Evolutionary conservation across 2,329 filamentous ascomycete genomes (phyloP).

Genomic region (Fusarium sp.): DNA sequence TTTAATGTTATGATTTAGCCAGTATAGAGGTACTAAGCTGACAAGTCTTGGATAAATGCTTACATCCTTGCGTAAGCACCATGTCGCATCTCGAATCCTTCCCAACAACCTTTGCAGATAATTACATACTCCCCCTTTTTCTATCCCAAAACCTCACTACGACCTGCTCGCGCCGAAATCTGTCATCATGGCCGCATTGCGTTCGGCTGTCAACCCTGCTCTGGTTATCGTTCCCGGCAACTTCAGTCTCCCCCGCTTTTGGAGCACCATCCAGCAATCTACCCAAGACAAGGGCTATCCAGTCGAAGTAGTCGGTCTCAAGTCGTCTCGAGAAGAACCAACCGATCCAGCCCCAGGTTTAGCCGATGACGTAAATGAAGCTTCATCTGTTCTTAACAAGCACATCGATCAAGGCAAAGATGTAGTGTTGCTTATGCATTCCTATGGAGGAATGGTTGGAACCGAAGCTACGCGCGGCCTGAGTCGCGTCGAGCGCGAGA

Average conservation of each 20-base stretch:
- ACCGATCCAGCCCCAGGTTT: constrained; percentile 20
- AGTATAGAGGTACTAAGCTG: too few relatives aligned
- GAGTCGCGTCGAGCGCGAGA: background rate
- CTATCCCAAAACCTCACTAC: fast-evolving
- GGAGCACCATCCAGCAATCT: background rate
- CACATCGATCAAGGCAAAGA: background rate
- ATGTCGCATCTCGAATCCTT: background rate
- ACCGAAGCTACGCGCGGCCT: constrained; percentile 10
- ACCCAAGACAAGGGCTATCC: background rate
- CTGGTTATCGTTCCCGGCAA: constrained; percentile 11
- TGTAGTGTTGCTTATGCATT: constrained; percentile 24
- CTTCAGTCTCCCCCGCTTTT: constrained; percentile 19
- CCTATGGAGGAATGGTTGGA: constrained; percentile 20
- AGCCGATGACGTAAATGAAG: constrained; percentile 4
- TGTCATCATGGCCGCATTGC: background rate
- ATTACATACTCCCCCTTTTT: background rate
- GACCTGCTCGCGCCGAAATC: fast-evolving
- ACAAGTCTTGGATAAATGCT: background rate
- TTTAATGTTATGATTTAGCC: too few relatives aligned
- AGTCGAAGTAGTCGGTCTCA: constrained; percentile 1
- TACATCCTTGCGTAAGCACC: background rate
- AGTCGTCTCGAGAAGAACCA: background rate
- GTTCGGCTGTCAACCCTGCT: background rate
- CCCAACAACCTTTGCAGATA: background rate
- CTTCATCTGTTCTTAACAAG: background rate